phyloP scores from a whole-genome alignment of 2,329 filamentous ascomycete species.

The Trichoderma asperellum region DNA sequence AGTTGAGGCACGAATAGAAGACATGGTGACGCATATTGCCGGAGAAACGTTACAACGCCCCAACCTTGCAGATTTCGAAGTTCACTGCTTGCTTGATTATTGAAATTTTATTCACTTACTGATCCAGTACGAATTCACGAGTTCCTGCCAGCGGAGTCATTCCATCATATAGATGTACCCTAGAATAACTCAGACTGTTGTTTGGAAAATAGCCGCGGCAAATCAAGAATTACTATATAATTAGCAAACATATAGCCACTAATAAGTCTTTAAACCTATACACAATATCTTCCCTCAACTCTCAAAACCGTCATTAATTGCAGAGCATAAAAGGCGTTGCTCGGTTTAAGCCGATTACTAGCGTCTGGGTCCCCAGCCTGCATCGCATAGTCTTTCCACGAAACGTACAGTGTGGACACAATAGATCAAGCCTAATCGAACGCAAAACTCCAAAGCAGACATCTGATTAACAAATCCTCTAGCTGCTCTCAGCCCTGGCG shows the following conservation, averaged over 20 bases:
- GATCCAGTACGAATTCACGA: background rate
- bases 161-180: background rate
- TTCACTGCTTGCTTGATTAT: background rate
- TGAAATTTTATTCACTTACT: too few species aligned
- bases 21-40: background rate
- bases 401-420: background rate
- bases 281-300: background rate
- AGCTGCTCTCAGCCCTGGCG: background rate
- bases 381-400: background rate
- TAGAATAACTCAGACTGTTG: background rate
- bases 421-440: background rate
- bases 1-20: background rate
- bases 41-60: background rate
- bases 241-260: background rate
- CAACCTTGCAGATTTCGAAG: background rate
- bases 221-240: background rate
- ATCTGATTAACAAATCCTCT: constrained; percentile 12
- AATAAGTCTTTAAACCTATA: background rate
- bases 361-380: background rate
- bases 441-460: background rate
- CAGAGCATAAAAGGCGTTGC: background rate
- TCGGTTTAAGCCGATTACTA: background rate
- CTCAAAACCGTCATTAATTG: background rate
- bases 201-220: background rate
- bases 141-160: background rate